A percentile compares a stretch with the other conserved stretches of the same genome.
Evolutionary conservation across 257 asterid species (phyloP).

Genomic region (Schizonepeta tenuifolia): DNA sequence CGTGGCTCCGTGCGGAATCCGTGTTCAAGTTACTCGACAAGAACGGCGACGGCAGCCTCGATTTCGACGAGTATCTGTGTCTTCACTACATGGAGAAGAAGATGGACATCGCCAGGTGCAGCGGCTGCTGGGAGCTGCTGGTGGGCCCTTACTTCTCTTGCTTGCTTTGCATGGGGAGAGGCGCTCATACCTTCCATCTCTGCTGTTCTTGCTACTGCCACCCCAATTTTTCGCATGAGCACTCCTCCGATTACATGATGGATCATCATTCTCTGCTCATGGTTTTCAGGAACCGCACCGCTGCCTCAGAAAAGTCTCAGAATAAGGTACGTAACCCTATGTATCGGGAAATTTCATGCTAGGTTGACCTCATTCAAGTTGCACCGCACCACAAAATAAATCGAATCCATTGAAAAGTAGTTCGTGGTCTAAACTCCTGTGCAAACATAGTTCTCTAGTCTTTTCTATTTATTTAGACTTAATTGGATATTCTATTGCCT

Average conservation of each 20-base stretch:
- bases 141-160: constrained; percentile 43
- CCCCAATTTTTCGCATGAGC: constrained; percentile 19
- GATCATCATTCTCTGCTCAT: constrained; percentile 36
- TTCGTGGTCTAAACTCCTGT: too few relatives aligned
- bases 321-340: background rate
- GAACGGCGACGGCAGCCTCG: constrained; percentile 41
- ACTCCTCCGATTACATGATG: constrained; percentile 29
- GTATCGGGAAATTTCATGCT: too few relatives aligned
- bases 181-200: constrained; percentile 27
- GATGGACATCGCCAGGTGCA: constrained; percentile 8
- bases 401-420: too few relatives aligned
- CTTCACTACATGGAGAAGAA: constrained; percentile 40
- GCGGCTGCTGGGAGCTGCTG: constrained; percentile 24
- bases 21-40: constrained; percentile 36
- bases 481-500: too few relatives aligned
- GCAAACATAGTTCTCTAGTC: too few relatives aligned
- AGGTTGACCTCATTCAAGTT: too few relatives aligned
- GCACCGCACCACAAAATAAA: too few relatives aligned
- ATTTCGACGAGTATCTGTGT: constrained; percentile 23
- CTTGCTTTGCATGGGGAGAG: constrained; percentile 30
- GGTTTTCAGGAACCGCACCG: constrained; percentile 11
- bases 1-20: constrained; percentile 13
- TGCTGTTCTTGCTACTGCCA: constrained; percentile 40
- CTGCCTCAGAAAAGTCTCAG: background rate
- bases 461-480: too few relatives aligned